phyloP scores from a whole-genome alignment of 306 rosid genomes.

The Fagus crenata region DNA sequence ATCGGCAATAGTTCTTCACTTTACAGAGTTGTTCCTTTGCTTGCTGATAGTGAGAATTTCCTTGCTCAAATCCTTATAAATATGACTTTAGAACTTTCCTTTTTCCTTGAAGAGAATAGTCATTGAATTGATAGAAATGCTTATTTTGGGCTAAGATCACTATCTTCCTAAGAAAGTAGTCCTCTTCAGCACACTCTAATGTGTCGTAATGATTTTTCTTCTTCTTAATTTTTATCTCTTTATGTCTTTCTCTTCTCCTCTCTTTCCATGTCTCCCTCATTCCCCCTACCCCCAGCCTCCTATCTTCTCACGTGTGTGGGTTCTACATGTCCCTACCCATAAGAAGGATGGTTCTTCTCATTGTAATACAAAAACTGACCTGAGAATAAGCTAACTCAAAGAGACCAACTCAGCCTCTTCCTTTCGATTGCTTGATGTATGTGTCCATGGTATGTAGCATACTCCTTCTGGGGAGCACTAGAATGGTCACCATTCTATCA shows the following conservation, averaged over 20 bases:
- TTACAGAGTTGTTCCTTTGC: not conserved
- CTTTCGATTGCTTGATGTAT: not conserved
- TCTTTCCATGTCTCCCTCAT: not conserved
- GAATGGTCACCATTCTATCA: not conserved
- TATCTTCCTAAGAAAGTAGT: not conserved
- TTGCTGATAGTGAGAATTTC: not conserved
- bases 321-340: too few relatives aligned
- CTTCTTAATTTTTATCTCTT: too few relatives aligned
- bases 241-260: not conserved
- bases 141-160: not conserved
- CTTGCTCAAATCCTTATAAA: not conserved
- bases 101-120: too few relatives aligned
- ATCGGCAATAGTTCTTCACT: not conserved
- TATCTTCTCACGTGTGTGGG: too few relatives aligned
- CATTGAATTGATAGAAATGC: not conserved
- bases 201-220: not conserved
- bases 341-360: too few relatives aligned
- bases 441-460: not conserved
- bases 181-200: not conserved
- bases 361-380: not conserved
- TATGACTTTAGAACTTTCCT: too few relatives aligned
- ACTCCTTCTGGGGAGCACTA: too few relatives aligned
- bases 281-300: too few relatives aligned
- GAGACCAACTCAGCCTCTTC: not conserved
- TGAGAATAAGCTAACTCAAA: not conserved